phyloP scores from a whole-genome alignment of 371 early-diverging fungal genomes.

The Mortierella sp. region DNA sequence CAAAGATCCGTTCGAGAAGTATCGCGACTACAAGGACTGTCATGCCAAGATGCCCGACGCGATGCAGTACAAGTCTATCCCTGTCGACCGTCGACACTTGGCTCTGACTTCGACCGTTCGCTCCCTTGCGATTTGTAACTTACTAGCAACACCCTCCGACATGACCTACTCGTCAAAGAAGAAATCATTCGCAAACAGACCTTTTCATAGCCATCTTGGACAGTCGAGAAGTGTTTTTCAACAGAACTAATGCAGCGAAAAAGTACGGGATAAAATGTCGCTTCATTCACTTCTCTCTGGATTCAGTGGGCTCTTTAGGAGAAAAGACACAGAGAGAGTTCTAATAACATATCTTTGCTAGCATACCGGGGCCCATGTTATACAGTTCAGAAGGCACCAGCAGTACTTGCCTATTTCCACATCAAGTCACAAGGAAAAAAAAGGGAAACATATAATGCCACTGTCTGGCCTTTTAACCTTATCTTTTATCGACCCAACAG shows the following conservation, averaged over 20 bases:
- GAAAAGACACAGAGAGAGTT: slow-evolving; percentile 74
- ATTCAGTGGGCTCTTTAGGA: slow-evolving; percentile 17
- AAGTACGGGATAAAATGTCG: neutral
- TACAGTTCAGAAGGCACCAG: slow-evolving; percentile 70
- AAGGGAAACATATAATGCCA: no score
- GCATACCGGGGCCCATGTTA: slow-evolving; percentile 59
- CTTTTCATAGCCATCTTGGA: no score
- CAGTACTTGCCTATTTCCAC: slow-evolving; percentile 65
- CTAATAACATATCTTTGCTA: slow-evolving; percentile 70
- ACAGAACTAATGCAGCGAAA: no score
- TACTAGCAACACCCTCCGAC: neutral
- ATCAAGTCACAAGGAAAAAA: no score
- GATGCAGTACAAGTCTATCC: neutral
- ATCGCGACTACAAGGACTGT: neutral
- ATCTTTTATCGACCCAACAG: no score
- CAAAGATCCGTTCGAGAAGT: slow-evolving; percentile 14
- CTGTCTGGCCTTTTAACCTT: no score
- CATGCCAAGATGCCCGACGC: slow-evolving; percentile 5
- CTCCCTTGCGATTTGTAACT: neutral
- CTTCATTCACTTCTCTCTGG: neutral
- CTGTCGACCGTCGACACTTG: neutral
- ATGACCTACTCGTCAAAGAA: no score
- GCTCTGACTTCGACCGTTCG: neutral
- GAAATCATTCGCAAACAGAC: no score
- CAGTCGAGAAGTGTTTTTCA: no score